These are phyloP conservation scores for Mucor velutinosus DNA, from an alignment of 371 early-diverging fungal species.

Conservation along the genomic window DNA sequence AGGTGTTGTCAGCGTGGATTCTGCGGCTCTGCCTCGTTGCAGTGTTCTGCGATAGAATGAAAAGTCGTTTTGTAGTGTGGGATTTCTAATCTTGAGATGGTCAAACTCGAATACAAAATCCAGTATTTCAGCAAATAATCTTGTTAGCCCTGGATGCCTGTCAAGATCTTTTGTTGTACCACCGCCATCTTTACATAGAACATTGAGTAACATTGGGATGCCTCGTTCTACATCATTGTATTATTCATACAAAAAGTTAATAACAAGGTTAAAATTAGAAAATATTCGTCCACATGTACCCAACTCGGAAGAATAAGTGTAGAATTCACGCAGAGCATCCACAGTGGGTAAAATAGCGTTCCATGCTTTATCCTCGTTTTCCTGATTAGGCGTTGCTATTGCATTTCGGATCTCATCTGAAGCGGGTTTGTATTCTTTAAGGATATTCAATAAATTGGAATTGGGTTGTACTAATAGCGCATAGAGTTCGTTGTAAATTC, in stretches of 20 bases:
- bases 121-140: conserved; percentile 80
- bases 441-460: conserved; percentile 42
- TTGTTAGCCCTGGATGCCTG: conserved; percentile 77
- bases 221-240: conserved; percentile 56
- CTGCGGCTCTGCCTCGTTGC: conserved; percentile 62
- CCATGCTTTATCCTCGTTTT: conserved; percentile 90
- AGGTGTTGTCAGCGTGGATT: background rate
- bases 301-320: conserved; percentile 72
- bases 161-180: conserved; percentile 67
- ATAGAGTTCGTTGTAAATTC: conserved; percentile 48
- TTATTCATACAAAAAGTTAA: background rate
- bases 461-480: conserved; percentile 53
- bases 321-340: conserved; percentile 75
- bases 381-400: conserved; percentile 77
- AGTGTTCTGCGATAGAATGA: conserved; percentile 93
- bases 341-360: conserved; percentile 83
- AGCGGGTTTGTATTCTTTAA: conserved; percentile 56
- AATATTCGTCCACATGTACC: conserved; percentile 44
- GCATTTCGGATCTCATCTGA: conserved; percentile 64
- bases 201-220: conserved; percentile 74
- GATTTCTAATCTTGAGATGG: conserved; percentile 88
- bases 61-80: conserved; percentile 95
- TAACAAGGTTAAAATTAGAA: background rate
- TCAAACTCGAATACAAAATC: conserved; percentile 92
- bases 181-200: conserved; percentile 68